Percentiles rank a stretch among this genome's conserved stretches.
These are phyloP conservation scores for Suhomyces maxii DNA, from an alignment of 1,139 yeast species.

Conservation along the genomic window DNA sequence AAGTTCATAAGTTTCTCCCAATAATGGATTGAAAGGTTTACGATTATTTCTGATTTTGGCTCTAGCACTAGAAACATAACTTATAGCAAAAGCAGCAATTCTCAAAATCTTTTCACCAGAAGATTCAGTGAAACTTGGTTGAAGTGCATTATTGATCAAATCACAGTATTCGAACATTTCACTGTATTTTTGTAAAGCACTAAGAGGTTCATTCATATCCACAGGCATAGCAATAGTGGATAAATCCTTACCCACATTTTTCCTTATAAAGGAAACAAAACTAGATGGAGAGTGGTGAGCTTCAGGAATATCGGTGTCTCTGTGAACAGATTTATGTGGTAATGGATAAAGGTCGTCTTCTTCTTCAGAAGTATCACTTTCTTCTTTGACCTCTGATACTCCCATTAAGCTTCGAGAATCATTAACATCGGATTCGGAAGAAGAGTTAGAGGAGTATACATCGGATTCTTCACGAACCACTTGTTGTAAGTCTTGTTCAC, in stretches of 20 bases:
- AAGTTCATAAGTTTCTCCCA: conserved; percentile 85
- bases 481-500: neutral
- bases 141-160: conserved; percentile 62
- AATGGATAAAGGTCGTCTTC: conserved; percentile 60
- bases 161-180: conserved; percentile 78
- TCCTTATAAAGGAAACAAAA: conserved; percentile 72
- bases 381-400: neutral
- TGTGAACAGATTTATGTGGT: conserved; percentile 49
- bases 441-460: conserved; percentile 13
- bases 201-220: conserved; percentile 86
- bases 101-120: conserved; percentile 63
- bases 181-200: conserved; percentile 74
- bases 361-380: conserved; percentile 4
- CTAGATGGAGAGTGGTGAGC: conserved; percentile 78
- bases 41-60: conserved; percentile 73
- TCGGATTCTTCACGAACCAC: conserved; percentile 2
- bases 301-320: conserved; percentile 62
- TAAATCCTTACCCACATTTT: conserved; percentile 90
- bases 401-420: conserved; percentile 1
- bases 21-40: conserved; percentile 88
- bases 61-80: conserved; percentile 68
- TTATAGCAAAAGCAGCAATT: conserved; percentile 81
- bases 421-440: conserved; percentile 11
- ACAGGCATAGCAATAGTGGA: conserved; percentile 92
- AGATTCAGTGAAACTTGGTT: conserved; percentile 33